phyloP scores from a whole-genome alignment of 1,284 basidiomycete genomes.

The Apiotrichum gamsii region DNA sequence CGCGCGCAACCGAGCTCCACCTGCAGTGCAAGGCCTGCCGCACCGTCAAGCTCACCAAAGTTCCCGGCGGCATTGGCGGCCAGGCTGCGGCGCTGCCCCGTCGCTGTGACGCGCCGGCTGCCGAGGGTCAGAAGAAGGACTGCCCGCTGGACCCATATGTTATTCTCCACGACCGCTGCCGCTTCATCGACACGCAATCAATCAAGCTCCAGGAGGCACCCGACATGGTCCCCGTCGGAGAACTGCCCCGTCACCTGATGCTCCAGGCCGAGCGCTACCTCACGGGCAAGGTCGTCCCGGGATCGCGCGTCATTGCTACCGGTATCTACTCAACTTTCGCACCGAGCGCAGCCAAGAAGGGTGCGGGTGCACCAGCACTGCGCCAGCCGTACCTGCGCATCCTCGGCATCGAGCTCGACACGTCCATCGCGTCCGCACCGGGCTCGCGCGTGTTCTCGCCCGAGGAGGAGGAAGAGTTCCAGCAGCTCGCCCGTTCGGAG shows the following conservation, averaged over 20 bases:
- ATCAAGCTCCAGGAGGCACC: conserved; percentile 98
- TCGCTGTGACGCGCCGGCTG: conserved; percentile 68
- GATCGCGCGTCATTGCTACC: conserved; percentile 87
- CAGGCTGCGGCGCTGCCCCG: conserved; percentile 75
- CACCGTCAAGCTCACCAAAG: conserved; percentile 71
- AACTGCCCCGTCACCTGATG: conserved; percentile 92
- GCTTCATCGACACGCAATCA: conserved; percentile 92
- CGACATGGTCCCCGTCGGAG: conserved; percentile 99
- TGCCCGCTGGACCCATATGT: conserved; percentile 95
- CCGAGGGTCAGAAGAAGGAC: conserved; percentile 75
- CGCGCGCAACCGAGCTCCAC: conserved; percentile 84
- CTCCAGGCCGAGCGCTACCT: conserved; percentile 84
- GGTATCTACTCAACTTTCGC: conserved; percentile 93
- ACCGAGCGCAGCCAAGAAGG: conserved; percentile 59
- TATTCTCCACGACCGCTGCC: conserved; percentile 90
- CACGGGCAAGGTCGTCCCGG: conserved; percentile 87
- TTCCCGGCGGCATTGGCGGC: conserved; percentile 76
- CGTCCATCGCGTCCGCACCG: conserved; percentile 56
- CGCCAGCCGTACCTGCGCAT: conserved; percentile 92
- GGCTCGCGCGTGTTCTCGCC: conserved; percentile 72
- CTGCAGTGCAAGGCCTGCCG: conserved; percentile 90
- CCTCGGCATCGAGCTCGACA: conserved; percentile 82
- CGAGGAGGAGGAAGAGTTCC: conserved; percentile 94
- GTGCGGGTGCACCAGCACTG: conserved; percentile 68
- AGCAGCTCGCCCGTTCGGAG: conserved; percentile 78